Conservation (phyloP, 2,329 filamentous ascomycete genomes). For the Echinosphaeria canescens region DNA sequence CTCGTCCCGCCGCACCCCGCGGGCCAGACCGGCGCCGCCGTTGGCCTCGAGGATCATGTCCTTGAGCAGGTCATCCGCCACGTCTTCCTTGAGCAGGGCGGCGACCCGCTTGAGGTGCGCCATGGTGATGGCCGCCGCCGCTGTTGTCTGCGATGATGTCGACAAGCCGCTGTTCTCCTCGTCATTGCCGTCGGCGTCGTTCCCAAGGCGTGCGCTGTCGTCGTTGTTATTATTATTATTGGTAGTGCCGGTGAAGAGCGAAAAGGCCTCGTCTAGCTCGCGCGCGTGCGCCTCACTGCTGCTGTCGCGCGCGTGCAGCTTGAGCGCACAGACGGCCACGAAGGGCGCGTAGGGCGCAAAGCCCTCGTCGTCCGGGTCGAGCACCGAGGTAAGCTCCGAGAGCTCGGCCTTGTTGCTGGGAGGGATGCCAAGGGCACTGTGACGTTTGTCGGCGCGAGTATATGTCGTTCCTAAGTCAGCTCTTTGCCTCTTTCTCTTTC, state of each 20-base stretch:
- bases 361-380: conserved; percentile 68
- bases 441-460: too few species aligned
- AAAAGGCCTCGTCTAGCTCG: conserved; percentile 67
- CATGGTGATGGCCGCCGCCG: conserved; percentile 48
- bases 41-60: conserved; percentile 96
- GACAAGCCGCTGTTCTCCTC: conserved; percentile 2
- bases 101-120: conserved; percentile 61
- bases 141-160: too few species aligned
- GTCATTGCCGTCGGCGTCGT: too few species aligned
- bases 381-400: conserved; percentile 51
- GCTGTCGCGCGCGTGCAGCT: conserved; percentile 42
- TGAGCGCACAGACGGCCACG: conserved; percentile 71
- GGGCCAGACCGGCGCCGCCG: conserved; percentile 48
- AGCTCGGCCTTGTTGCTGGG: conserved; percentile 44
- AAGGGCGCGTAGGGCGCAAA: conserved; percentile 65
- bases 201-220: neutral
- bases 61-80: conserved; percentile 61
- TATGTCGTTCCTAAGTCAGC: too few species aligned
- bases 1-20: conserved; percentile 55
- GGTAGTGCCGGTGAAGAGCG: conserved; percentile 59
- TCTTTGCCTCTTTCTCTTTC: too few species aligned
- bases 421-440: conserved; percentile 64
- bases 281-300: conserved; percentile 28
- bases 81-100: conserved; percentile 57
- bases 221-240: neutral